Conservation (phyloP, 164 flowering plant species). For the Nelumbo lutea region DNA sequence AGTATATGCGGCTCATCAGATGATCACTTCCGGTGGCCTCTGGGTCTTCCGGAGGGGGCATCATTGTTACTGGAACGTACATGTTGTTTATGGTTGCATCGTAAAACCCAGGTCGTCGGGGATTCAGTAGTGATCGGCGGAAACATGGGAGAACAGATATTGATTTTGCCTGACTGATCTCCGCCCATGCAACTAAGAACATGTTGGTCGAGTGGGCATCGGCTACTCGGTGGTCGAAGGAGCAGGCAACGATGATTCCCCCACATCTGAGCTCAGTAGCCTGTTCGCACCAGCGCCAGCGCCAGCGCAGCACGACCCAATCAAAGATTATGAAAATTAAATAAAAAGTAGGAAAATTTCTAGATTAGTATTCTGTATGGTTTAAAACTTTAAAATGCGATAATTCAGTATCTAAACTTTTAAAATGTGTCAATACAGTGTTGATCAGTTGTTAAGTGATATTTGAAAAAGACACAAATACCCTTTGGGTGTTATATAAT, state of each 20-base stretch:
- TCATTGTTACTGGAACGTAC: constrained; percentile 8
- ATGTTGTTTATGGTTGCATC: constrained; percentile 1
- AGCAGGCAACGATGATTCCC: constrained; percentile 41
- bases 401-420: too few species aligned
- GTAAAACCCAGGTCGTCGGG: constrained; percentile 7
- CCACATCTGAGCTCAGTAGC: constrained; percentile 39
- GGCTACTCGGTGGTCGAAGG: constrained; percentile 47
- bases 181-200: constrained; percentile 48
- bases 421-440: too few species aligned
- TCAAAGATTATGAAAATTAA: background rate
- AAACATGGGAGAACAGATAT: constrained; percentile 9
- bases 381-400: too few species aligned
- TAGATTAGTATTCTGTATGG: too few species aligned
- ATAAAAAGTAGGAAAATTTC: background rate
- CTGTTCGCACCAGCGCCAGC: too few species aligned
- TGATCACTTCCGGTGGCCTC: background rate
- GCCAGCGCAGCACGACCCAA: too few species aligned
- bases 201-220: constrained; percentile 52
- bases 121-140: constrained; percentile 14
- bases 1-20: constrained; percentile 13
- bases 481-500: too few species aligned
- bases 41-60: background rate
- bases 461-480: too few species aligned
- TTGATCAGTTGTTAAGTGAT: too few species aligned
- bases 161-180: constrained; percentile 9